These are phyloP conservation scores for Dactylis glomerata DNA, from an alignment of 176 grass and related monocot species.

Conservation along the genomic window DNA sequence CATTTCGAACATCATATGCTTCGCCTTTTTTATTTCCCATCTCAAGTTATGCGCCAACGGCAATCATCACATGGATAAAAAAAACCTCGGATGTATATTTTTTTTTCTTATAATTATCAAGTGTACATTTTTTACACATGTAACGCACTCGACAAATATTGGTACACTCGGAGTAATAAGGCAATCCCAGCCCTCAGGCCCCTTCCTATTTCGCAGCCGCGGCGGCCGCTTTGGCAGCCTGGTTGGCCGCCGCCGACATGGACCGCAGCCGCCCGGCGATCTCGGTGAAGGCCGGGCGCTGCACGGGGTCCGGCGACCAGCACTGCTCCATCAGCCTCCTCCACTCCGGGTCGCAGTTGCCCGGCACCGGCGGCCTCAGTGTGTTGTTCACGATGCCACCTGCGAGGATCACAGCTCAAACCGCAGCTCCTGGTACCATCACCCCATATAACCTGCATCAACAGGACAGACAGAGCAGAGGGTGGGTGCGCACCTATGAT, in stretches of 20 bases:
- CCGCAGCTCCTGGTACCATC: no score
- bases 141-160: background rate
- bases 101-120: background rate
- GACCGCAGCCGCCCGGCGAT: conserved; percentile 63
- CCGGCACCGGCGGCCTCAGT: conserved; percentile 54
- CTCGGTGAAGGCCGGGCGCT: conserved; percentile 77
- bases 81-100: no score
- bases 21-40: no score
- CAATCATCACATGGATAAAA: no score
- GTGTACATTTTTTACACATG: background rate
- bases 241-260: conserved; percentile 66
- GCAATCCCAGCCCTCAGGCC: background rate
- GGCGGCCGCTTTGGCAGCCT: conserved; percentile 27
- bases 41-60: no score
- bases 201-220: background rate
- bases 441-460: background rate
- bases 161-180: background rate
- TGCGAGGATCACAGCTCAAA: background rate
- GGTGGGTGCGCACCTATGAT: conserved; percentile 67
- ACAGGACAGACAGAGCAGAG: background rate
- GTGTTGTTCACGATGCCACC: conserved; percentile 79
- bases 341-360: conserved; percentile 56
- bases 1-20: no score
- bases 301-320: conserved; percentile 68
- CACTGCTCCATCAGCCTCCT: conserved; percentile 65